These are phyloP conservation scores for Gastrolobium bilobum DNA, from an alignment of 306 rosid genomes.

Conservation along the genomic window DNA sequence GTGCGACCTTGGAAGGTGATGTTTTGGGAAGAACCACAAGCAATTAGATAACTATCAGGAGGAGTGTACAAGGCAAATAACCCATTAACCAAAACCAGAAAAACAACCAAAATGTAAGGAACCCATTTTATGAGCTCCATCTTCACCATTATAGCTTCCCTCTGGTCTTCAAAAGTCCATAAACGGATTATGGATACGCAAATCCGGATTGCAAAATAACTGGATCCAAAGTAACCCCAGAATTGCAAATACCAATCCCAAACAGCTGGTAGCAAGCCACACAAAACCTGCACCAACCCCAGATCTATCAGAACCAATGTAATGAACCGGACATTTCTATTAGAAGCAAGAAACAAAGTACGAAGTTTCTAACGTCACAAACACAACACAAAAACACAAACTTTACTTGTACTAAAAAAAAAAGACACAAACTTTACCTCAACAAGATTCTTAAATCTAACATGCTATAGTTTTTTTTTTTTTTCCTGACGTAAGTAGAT, in stretches of 20 bases:
- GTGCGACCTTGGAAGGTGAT: constrained; percentile 71
- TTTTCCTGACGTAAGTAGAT: constrained; percentile 22
- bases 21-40: constrained; percentile 75
- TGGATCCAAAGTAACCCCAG: constrained; percentile 26
- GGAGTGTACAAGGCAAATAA: constrained; percentile 64
- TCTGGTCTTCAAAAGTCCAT: constrained; percentile 39
- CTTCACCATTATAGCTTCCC: constrained; percentile 50
- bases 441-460: background rate
- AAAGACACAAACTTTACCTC: constrained; percentile 26
- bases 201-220: constrained; percentile 28
- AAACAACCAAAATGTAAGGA: constrained; percentile 47
- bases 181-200: constrained; percentile 30
- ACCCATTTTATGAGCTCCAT: constrained; percentile 55
- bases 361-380: constrained; percentile 43
- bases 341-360: constrained; percentile 37
- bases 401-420: no score
- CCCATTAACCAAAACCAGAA: constrained; percentile 50
- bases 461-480: background rate
- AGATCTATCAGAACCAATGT: constrained; percentile 50
- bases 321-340: constrained; percentile 41
- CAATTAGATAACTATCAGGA: constrained; percentile 73
- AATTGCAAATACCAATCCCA: constrained; percentile 48
- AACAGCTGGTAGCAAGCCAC: constrained; percentile 13
- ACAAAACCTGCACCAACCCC: constrained; percentile 47
- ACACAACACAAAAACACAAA: constrained; percentile 32